These are phyloP conservation scores for Prosopis cineraria DNA, from an alignment of 306 rosid genomes.

Conservation along the genomic window DNA sequence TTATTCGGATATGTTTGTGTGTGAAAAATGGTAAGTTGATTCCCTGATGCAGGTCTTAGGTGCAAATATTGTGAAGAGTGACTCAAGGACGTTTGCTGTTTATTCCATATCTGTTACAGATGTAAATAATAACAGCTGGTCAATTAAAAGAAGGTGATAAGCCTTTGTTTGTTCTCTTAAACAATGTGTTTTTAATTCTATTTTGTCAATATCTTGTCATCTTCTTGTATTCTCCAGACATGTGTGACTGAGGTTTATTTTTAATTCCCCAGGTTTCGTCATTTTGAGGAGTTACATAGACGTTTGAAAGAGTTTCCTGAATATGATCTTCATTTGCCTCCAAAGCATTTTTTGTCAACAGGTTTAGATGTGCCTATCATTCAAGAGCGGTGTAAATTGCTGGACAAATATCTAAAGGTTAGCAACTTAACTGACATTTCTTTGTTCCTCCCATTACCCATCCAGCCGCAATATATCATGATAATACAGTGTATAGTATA, in stretches of 20 bases:
- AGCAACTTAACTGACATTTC: constrained; percentile 27
- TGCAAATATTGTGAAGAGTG: constrained; percentile 96
- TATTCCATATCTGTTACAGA: constrained; percentile 91
- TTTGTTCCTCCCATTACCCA: constrained; percentile 23
- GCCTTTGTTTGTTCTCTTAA: constrained; percentile 32
- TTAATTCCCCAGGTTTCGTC: constrained; percentile 72
- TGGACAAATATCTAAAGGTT: constrained; percentile 91
- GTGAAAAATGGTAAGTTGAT: constrained; percentile 40
- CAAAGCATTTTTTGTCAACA: constrained; percentile 92
- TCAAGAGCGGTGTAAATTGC: constrained; percentile 83
- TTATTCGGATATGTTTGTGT: constrained; percentile 29
- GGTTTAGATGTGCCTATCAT: constrained; percentile 88
- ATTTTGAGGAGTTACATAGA: constrained; percentile 98
- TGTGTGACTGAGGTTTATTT: constrained; percentile 12
- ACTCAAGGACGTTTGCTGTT: constrained; percentile 90
- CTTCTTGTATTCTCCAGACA: constrained; percentile 18
- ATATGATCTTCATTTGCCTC: constrained; percentile 95
- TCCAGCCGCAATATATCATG: constrained; percentile 17
- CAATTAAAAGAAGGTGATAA: constrained; percentile 90
- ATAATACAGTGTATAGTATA: not conserved
- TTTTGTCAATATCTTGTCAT: constrained; percentile 14
- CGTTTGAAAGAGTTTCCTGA: constrained; percentile 89
- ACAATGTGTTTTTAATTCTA: constrained; percentile 23
- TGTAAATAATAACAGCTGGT: constrained; percentile 90
- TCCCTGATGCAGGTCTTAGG: constrained; percentile 80